A percentile compares a stretch with the other conserved stretches of the same genome.
Conservation (phyloP, 371 early-diverging fungal species). For the Mortierella sp. region DNA sequence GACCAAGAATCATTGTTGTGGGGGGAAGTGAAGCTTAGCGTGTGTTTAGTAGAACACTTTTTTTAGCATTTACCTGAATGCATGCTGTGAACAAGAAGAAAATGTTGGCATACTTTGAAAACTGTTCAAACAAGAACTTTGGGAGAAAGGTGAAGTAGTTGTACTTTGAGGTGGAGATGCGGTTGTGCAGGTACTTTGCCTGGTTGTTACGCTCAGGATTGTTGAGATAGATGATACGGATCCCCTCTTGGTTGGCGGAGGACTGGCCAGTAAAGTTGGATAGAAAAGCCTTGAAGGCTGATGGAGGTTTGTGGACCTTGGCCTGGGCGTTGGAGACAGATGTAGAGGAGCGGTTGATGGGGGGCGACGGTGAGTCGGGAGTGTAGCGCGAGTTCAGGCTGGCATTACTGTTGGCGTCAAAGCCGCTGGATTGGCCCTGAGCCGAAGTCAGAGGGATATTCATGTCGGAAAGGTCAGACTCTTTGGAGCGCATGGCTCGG, state of each 20-base stretch:
- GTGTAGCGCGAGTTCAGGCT: conserved; percentile 27
- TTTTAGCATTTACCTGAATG: conserved; percentile 84
- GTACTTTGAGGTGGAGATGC: conserved; percentile 92
- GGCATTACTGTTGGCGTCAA: conserved; percentile 23
- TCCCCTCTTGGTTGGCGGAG: conserved; percentile 37
- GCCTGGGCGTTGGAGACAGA: neutral
- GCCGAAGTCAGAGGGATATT: conserved; percentile 51
- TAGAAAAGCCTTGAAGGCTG: conserved; percentile 24
- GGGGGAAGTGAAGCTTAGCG: too few species aligned
- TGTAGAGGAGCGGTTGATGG: neutral
- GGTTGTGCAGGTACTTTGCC: conserved; percentile 84
- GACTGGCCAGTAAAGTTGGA: conserved; percentile 36
- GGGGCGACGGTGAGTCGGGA: conserved; percentile 21
- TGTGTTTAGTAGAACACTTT: too few species aligned
- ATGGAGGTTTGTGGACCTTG: conserved; percentile 31
- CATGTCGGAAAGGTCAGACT: conserved; percentile 53
- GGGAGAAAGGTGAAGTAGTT: conserved; percentile 88
- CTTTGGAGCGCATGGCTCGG: conserved; percentile 40
- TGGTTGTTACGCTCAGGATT: conserved; percentile 78
- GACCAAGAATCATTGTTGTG: too few species aligned
- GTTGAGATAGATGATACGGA: conserved; percentile 86
- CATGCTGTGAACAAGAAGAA: conserved; percentile 94
- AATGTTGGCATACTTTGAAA: conserved; percentile 94
- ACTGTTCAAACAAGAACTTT: conserved; percentile 93
- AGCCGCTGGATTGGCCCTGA: conserved; percentile 30